Evolutionary conservation across 345 rosid species (phyloP).

Genomic region (Hibiscus mutabilis): DNA sequence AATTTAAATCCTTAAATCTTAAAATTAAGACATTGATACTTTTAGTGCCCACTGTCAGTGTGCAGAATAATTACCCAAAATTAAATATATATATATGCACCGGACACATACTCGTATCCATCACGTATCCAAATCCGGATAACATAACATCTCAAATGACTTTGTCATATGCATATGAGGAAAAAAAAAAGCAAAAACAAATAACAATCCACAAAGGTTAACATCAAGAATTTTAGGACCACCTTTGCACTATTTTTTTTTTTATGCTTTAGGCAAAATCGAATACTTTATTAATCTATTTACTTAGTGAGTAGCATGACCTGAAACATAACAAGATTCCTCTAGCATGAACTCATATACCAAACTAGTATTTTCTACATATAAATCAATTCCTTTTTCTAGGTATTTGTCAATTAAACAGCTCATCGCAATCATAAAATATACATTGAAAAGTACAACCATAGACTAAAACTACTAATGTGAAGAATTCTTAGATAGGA

Average conservation of each 20-base stretch:
- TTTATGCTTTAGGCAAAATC: not conserved
- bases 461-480: too few species aligned
- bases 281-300: not conserved
- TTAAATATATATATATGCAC: too few species aligned
- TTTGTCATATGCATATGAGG: too few species aligned
- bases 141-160: too few species aligned
- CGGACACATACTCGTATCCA: too few species aligned
- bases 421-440: not conserved
- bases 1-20: too few species aligned
- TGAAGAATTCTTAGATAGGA: too few species aligned
- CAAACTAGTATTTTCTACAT: not conserved
- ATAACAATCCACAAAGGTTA: not conserved
- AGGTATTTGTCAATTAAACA: not conserved
- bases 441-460: not conserved
- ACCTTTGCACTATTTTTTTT: not conserved
- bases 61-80: too few species aligned
- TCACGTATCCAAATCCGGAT: too few species aligned
- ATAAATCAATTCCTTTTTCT: not conserved
- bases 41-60: too few species aligned
- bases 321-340: slow-evolving; percentile 1
- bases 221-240: not conserved
- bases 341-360: not conserved
- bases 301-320: slow-evolving; percentile 2
- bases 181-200: not conserved
- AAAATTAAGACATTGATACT: too few species aligned